These are phyloP conservation scores for Claviceps sp. DNA, from an alignment of 2,329 filamentous ascomycete species.

Conservation along the genomic window DNA sequence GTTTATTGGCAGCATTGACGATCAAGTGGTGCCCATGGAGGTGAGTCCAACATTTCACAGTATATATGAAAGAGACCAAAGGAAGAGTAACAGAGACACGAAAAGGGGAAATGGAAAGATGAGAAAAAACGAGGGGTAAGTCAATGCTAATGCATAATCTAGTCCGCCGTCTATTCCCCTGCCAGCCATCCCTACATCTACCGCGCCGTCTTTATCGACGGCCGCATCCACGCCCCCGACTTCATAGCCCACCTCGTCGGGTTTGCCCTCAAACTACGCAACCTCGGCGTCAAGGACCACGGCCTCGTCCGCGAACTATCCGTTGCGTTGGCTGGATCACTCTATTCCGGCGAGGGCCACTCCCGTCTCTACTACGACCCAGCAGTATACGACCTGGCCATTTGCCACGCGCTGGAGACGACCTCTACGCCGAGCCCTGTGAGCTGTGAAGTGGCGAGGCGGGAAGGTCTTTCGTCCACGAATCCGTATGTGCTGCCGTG, in stretches of 20 bases:
- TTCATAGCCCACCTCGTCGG: conserved; percentile 89
- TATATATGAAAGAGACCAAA: too few species aligned
- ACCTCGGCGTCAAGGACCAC: conserved; percentile 85
- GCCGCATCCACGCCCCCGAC: conserved; percentile 79
- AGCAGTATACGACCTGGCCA: conserved; percentile 67
- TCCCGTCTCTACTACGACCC: conserved; percentile 85
- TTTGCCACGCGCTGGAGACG: conserved; percentile 63
- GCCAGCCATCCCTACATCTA: conserved; percentile 87
- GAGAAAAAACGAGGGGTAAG: neutral
- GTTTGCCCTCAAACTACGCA: conserved; percentile 85
- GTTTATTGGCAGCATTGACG: conserved; percentile 89
- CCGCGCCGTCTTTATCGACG: conserved; percentile 90
- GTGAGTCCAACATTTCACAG: conserved; percentile 27
- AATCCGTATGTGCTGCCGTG: conserved; percentile 91
- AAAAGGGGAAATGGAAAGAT: neutral
- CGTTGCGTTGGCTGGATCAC: conserved; percentile 71
- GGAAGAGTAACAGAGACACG: neutral
- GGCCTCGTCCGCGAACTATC: conserved; percentile 85
- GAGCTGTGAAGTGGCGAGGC: conserved; percentile 14
- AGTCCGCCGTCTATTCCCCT: conserved; percentile 76
- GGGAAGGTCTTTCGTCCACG: conserved; percentile 30
- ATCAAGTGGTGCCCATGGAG: conserved; percentile 89
- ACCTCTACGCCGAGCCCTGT: conserved; percentile 34
- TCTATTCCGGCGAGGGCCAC: conserved; percentile 88
- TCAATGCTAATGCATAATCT: conserved; percentile 1